Conservation (phyloP, 148 eudicot species). For the Camellia lanceoleosa region DNA sequence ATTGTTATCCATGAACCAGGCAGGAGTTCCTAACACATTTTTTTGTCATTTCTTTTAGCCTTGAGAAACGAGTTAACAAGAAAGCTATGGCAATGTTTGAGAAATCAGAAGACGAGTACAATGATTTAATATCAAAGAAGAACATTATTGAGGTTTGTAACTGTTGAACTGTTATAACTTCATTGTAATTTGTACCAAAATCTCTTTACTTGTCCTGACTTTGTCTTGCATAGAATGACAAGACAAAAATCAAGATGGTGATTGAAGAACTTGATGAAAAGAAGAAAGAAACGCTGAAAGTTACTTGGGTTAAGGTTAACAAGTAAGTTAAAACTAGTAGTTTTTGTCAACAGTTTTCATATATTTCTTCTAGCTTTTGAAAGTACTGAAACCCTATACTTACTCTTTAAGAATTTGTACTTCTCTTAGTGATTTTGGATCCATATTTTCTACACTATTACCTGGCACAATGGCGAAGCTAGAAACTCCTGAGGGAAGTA, state of each 20-base stretch:
- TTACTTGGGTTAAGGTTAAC: conserved; percentile 93
- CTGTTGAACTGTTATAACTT: neutral
- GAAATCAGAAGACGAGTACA: conserved; percentile 96
- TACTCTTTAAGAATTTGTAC: neutral
- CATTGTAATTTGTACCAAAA: neutral
- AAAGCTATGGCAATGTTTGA: conserved; percentile 97
- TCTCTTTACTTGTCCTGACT: neutral
- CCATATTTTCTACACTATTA: conserved; percentile 89
- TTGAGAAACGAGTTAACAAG: conserved; percentile 96
- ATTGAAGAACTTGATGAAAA: conserved; percentile 99
- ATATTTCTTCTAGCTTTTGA: neutral
- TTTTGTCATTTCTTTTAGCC: conserved; percentile 39
- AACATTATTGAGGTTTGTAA: conserved; percentile 82
- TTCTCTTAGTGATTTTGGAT: conserved; percentile 82
- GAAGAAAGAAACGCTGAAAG: conserved; percentile 94
- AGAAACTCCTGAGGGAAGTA: conserved; percentile 93
- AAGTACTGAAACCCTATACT: neutral
- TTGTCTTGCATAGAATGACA: conserved; percentile 65
- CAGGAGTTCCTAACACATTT: neutral
- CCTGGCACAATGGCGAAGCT: conserved; percentile 98
- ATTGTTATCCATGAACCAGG: neutral
- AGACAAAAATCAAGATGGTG: conserved; percentile 87
- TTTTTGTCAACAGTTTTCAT: conserved; percentile 3
- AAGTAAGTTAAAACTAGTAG: conserved; percentile 36
- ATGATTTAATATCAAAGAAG: conserved; percentile 82